A percentile compares a stretch with the other conserved stretches of the same genome.
These are phyloP conservation scores for Pseudocercospora macadamiae DNA, from an alignment of 2,329 filamentous ascomycete genomes.

Conservation along the genomic window DNA sequence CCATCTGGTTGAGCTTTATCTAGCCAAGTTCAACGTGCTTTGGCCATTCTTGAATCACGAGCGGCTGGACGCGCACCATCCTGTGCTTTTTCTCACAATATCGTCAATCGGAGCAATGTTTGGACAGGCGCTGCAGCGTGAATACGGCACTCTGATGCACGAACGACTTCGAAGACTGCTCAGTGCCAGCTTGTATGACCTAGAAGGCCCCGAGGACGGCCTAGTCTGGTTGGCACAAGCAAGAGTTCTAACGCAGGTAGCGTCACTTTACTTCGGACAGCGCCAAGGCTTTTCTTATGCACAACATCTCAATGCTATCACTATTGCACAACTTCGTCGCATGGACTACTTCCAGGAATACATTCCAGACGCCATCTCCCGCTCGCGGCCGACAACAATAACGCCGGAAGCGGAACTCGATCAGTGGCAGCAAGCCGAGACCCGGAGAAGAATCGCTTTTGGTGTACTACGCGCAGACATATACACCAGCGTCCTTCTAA, in stretches of 20 bases:
- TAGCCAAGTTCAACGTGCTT: slow-evolving; percentile 18
- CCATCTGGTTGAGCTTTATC: slow-evolving; percentile 18
- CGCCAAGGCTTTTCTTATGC: slow-evolving; percentile 25
- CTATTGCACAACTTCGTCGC: slow-evolving; percentile 21
- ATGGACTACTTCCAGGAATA: slow-evolving; percentile 24
- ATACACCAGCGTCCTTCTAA: slow-evolving; percentile 22
- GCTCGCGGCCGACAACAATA: not conserved
- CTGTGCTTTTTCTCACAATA: slow-evolving; percentile 19
- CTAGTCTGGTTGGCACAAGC: slow-evolving; percentile 23
- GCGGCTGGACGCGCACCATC: slow-evolving; percentile 19
- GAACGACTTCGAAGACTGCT: slow-evolving; percentile 19
- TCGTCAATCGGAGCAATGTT: slow-evolving; percentile 25
- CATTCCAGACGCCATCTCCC: slow-evolving; percentile 11
- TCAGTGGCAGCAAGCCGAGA: slow-evolving; percentile 13
- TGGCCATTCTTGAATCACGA: slow-evolving; percentile 21
- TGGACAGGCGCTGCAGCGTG: slow-evolving; percentile 12
- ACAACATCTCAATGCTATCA: slow-evolving; percentile 24
- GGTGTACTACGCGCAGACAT: slow-evolving; percentile 21
- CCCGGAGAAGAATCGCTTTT: slow-evolving; percentile 18
- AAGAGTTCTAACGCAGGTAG: slow-evolving; percentile 20
- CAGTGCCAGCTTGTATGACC: slow-evolving; percentile 22
- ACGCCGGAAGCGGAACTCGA: slow-evolving; percentile 9
- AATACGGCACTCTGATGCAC: slow-evolving; percentile 23
- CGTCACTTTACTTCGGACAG: slow-evolving; percentile 25
- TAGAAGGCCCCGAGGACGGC: slow-evolving; percentile 19